These are phyloP conservation scores for Echinosophora koreensis DNA, from an alignment of 306 rosid genomes.

Conservation along the genomic window DNA sequence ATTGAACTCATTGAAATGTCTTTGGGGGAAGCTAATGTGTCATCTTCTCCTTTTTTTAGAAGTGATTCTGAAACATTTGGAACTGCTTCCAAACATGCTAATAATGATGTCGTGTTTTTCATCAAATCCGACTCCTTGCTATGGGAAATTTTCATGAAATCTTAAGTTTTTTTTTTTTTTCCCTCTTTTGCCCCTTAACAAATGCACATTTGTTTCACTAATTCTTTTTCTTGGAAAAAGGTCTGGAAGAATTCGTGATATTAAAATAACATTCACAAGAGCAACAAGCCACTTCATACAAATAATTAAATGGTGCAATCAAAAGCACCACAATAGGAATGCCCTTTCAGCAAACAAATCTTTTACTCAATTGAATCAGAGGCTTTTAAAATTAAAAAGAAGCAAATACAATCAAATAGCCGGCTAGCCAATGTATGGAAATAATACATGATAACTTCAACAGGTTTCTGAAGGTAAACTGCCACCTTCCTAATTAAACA, in stretches of 20 bases:
- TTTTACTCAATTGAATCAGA: slow-evolving; percentile 46
- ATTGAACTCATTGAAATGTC: too few species aligned
- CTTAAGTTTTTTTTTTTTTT: too few species aligned
- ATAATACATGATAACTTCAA: slow-evolving; percentile 31
- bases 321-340: slow-evolving; percentile 36
- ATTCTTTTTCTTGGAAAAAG: neutral
- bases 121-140: too few species aligned
- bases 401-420: slow-evolving; percentile 34
- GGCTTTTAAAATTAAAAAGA: neutral
- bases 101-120: too few species aligned
- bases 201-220: neutral
- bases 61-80: too few species aligned
- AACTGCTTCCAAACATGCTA: too few species aligned
- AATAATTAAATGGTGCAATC: slow-evolving; percentile 23
- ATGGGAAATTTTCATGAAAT: too few species aligned
- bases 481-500: slow-evolving; percentile 49
- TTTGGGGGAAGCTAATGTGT: too few species aligned
- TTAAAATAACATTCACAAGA: neutral
- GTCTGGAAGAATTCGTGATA: neutral
- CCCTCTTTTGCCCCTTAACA: neutral
- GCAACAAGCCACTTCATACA: neutral
- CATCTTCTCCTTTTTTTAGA: too few species aligned
- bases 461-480: neutral
- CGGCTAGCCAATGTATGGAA: slow-evolving; percentile 13
- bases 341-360: slow-evolving; percentile 10